Evolutionary conservation across 31 red algal genomes (phyloP).

Genomic region (Odonthalia washingtoniensis): DNA sequence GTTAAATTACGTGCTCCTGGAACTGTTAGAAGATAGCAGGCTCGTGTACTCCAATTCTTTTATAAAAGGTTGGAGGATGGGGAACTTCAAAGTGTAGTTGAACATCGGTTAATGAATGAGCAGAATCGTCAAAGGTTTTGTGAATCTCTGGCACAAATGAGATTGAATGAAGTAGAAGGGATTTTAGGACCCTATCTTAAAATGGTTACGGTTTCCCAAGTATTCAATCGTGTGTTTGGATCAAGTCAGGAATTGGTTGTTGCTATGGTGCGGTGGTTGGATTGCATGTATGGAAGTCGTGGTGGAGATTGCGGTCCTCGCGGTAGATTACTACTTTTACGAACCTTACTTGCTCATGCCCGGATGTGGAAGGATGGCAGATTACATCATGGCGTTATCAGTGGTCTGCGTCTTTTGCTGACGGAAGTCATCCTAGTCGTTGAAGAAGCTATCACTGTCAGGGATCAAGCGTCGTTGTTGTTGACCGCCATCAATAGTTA

Average conservation of each 20-base stretch:
- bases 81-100: too few relatives aligned
- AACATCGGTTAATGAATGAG: too few relatives aligned
- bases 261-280: conserved; percentile 70
- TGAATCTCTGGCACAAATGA: too few relatives aligned
- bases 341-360: conserved; percentile 73
- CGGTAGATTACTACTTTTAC: conserved; percentile 58
- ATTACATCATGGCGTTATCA: conserved; percentile 37
- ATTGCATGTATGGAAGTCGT: conserved; percentile 56
- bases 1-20: conserved; percentile 67
- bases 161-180: too few relatives aligned
- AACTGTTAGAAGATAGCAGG: conserved; percentile 80
- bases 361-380: conserved; percentile 51
- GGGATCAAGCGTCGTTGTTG: conserved; percentile 73
- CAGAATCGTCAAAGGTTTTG: too few relatives aligned
- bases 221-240: conserved; percentile 71
- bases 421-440: conserved; percentile 59
- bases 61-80: too few relatives aligned
- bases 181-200: too few relatives aligned
- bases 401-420: conserved; percentile 41
- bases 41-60: conserved; percentile 72
- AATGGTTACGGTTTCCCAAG: conserved; percentile 59
- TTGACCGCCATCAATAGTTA: conserved; percentile 37
- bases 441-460: conserved; percentile 74
- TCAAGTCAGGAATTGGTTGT: conserved; percentile 41
- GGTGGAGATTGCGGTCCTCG: conserved; percentile 54